phyloP scores from a whole-genome alignment of 2,329 filamentous ascomycete genomes.

The Fusarium irregulare region DNA sequence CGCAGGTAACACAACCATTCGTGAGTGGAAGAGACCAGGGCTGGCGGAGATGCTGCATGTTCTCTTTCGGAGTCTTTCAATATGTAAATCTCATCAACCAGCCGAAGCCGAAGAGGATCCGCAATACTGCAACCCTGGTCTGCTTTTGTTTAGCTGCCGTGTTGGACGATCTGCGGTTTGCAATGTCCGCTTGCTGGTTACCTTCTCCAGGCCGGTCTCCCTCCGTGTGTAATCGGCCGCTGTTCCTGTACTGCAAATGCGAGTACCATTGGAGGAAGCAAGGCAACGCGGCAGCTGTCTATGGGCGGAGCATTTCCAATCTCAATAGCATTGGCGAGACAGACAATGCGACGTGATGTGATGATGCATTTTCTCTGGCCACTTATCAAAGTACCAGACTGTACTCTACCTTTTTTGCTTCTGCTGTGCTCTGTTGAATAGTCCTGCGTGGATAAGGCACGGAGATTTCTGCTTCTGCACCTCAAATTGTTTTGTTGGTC shows the following conservation, averaged over 20 bases:
- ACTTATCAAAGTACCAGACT: conserved; percentile 26
- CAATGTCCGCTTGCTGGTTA: conserved; percentile 29
- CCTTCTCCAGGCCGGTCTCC: conserved; percentile 30
- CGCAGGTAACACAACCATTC: conserved; percentile 33
- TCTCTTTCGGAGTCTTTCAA: conserved; percentile 33
- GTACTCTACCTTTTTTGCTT: conserved; percentile 4
- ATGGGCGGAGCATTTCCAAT: conserved; percentile 41
- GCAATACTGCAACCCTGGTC: conserved; percentile 40
- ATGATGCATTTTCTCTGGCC: conserved; percentile 41
- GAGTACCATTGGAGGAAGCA: conserved; percentile 37
- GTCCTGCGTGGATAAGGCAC: conserved; percentile 39
- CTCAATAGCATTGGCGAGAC: conserved; percentile 33
- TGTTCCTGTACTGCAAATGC: conserved; percentile 13
- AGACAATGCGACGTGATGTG: conserved; percentile 45
- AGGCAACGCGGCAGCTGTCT: conserved; percentile 40
- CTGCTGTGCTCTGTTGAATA: conserved; percentile 7
- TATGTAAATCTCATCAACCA: conserved; percentile 38
- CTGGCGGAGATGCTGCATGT: conserved; percentile 43
- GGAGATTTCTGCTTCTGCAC: conserved; percentile 24
- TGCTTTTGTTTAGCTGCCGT: conserved; percentile 40
- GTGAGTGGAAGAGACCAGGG: conserved; percentile 37
- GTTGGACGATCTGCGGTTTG: conserved; percentile 45
- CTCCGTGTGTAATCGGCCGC: conserved; percentile 37
- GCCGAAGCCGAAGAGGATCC: conserved; percentile 38
- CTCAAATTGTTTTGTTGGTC: conserved; percentile 26